Base-by-base conservation (phyloP, 2,329 filamentous ascomycete genomes). In the Alternaria gansuensis region DNA sequence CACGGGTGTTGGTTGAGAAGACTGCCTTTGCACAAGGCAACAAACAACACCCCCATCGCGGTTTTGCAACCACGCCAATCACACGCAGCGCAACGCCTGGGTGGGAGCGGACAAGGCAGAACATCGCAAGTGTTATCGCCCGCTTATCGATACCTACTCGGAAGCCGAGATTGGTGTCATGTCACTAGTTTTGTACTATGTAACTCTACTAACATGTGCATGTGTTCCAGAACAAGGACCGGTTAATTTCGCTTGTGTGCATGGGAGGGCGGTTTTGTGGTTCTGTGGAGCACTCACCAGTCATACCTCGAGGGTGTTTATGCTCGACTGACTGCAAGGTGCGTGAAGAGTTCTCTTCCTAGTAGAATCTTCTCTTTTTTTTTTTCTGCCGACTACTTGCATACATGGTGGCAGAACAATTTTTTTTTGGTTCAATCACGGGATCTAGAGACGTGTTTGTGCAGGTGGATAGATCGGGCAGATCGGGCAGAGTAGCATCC, bases 121-220 rank as follows among this genome's bases (percentile, higher is more conserved):
- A 31, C 26, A 21, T 46, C 17, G 46, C 48, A 53, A 52, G 59
- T 49, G 45, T 17, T 17, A 17, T 54, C 10, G 43, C 34, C 26
- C 14, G 29, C 50, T 62, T 62, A 59, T 62, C 59, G 59, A 62
- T 59, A 62, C 51, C 37, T 59, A 59, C 41, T 44, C 43, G 33
- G 31, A 48, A 48, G 36, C 51, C 31, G 31, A 29, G 33, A 1
- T 26, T 24, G 46, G 37, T 49, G 41, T 56, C 52, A 59, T 52
- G 56, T 59, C 56, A 62, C 33, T 29, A 23, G n/a, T 17, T 17
- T 17, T 17, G 17, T 17, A 17, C 17, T 17, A 45, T 51, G 40
- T 50, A 55, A 28, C 39, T 44, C 28, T 45, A 23, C 45, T 45
- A 31, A 21, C 40, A 14, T 44, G 44, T 37, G 24, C 23, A 44